Evolutionary conservation across 2,329 filamentous ascomycete genomes (phyloP).

Genomic region (Mycosphaerella sp.): DNA sequence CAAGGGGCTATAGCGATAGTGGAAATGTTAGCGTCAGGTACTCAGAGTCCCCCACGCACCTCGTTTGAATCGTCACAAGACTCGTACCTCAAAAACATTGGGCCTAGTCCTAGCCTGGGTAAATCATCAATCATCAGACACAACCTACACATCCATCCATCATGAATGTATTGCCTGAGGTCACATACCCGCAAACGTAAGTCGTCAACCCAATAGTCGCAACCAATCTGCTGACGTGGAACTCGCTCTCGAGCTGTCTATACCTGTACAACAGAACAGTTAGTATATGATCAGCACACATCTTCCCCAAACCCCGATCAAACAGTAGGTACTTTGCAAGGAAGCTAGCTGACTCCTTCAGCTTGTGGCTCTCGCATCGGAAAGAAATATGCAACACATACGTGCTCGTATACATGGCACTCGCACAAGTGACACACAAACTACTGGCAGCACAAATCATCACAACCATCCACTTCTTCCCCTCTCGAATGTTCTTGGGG

Average conservation of each 20-base stretch:
- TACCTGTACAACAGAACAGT: conserved; percentile 33
- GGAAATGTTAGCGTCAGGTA: not conserved
- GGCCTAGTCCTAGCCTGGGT: conserved; percentile 46
- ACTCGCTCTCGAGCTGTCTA: conserved; percentile 65
- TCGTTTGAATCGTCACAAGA: not conserved
- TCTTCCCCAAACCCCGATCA: no score
- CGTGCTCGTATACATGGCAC: conserved; percentile 61
- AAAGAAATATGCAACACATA: conserved; percentile 34
- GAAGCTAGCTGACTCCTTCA: no score
- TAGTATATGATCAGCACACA: no score
- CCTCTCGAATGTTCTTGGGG: conserved; percentile 60
- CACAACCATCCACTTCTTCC: conserved; percentile 74
- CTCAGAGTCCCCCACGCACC: no score
- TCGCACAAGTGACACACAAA: conserved; percentile 56
- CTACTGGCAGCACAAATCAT: conserved; percentile 66
- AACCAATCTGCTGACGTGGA: conserved; percentile 62
- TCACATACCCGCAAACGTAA: conserved; percentile 46
- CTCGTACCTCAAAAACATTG: conserved; percentile 45
- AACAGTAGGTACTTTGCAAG: no score
- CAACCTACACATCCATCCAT: not conserved
- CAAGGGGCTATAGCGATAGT: conserved; percentile 42
- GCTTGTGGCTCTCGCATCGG: no score
- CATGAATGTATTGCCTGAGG: not conserved
- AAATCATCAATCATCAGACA: conserved; percentile 46
- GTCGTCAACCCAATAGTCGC: conserved; percentile 74